Evolutionary conservation across 2,329 filamentous ascomycete species (phyloP), one percentile per base, ranked within the genome.

Genomic region (Trichoderma guizhouense): DNA sequence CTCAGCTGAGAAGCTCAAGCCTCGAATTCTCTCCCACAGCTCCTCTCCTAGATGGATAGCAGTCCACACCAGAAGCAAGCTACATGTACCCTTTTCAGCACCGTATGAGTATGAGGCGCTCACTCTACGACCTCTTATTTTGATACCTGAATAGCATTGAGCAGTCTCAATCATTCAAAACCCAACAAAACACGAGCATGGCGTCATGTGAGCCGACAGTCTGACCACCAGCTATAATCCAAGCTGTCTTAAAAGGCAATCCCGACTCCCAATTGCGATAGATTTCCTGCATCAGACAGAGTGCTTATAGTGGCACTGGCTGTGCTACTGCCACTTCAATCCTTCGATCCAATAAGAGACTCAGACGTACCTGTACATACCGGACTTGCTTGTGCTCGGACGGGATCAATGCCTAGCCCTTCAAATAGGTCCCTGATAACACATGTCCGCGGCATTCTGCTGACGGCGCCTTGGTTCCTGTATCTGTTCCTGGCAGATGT

Each of bases 401-500:
- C 18, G 32, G 18, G 30, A 32, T n/a, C n/a, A n/a, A n/a, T 43
- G 39, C 26, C 61, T n/a, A 75, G 76, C 75, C 64, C 74, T 53
- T 62, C 55, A 51, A 60, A 55, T 60, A 66, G 66, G 24, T 73
- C 74, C 57, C 67, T 81, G 72, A 76, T 81, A 68, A 80, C 77
- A 58, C 79, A 81, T 74, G 62, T 86, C 64, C 83, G 86, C 61
- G 86, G 84, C 73, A 57, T 83, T 18, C 71, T 82, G 60, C 77
- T 87, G 69, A 74, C 84, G 36, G 71, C 82, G 14, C 88, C 88
- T 34, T 90, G 88, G 87, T 78, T 87, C n/a, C 36, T 84, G 9
- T 85, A 84, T 75, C 82, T 90, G 39, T 79, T 86, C 72, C 72
- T 85, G 51, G 85, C 86, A 75, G 87, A 90, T 77, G 63, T 88